These are phyloP conservation scores for Phytophthora hybrid DNA, from an alignment of 352 stramenopile species.

Conservation along the genomic window DNA sequence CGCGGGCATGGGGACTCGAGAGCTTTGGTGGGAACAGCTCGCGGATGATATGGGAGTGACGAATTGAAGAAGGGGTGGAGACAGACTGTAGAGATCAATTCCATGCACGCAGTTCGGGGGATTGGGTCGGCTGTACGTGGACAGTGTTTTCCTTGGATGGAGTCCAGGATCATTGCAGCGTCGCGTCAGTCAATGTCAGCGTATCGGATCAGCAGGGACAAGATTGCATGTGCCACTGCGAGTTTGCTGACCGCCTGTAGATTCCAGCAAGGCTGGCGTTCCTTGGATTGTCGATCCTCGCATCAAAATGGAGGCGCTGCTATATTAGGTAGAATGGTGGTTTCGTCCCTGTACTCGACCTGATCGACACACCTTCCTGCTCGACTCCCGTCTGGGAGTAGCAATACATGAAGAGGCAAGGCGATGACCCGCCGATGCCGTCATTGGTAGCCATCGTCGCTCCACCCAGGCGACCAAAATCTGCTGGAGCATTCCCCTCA, in stretches of 20 bases:
- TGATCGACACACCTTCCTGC: background rate
- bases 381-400: background rate
- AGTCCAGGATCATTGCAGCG: too few relatives aligned
- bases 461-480: conserved; percentile 35
- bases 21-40: too few relatives aligned
- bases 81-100: too few relatives aligned
- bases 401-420: conserved; percentile 20
- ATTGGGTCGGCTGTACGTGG: too few relatives aligned
- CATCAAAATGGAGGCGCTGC: background rate
- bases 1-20: too few relatives aligned
- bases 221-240: too few relatives aligned
- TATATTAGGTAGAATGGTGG: conserved; percentile 13
- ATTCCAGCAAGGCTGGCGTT: background rate
- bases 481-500: conserved; percentile 33
- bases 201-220: too few relatives aligned
- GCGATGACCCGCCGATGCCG: conserved; percentile 23
- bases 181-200: too few relatives aligned
- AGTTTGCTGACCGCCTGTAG: background rate
- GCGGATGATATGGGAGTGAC: too few relatives aligned
- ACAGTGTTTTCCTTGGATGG: too few relatives aligned
- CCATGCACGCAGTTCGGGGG: too few relatives aligned
- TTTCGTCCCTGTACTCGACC: conserved; percentile 14
- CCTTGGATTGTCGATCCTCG: background rate
- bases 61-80: too few relatives aligned
- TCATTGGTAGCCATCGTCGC: conserved; percentile 6